Evolutionary conservation across 169 alveolate species (phyloP).

Genomic region (Babesia gibsoni): DNA sequence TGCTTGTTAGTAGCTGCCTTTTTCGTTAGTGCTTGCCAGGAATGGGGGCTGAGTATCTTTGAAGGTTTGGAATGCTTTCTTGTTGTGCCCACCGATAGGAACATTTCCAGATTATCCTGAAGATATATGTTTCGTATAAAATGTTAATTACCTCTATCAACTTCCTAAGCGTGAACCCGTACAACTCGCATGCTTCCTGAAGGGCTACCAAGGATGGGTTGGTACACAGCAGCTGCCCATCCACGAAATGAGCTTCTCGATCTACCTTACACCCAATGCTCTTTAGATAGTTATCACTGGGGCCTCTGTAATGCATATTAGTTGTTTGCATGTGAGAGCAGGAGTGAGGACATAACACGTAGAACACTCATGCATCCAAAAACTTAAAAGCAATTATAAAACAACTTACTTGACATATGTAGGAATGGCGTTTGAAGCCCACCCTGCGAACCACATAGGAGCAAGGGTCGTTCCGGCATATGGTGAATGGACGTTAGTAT

Average conservation of each 20-base stretch:
- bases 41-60: too few species aligned
- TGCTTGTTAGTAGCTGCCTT: conserved; percentile 18
- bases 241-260: conserved; percentile 75
- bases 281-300: conserved; percentile 63
- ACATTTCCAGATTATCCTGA: conserved; percentile 53
- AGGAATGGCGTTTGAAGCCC: conserved; percentile 80
- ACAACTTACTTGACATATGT: conserved; percentile 70
- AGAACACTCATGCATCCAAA: neutral
- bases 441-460: conserved; percentile 83
- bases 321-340: neutral
- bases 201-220: conserved; percentile 78
- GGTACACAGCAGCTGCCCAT: conserved; percentile 73
- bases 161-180: conserved; percentile 37
- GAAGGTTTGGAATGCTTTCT: neutral
- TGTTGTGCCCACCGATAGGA: conserved; percentile 46
- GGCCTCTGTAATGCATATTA: conserved; percentile 58
- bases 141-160: conserved; percentile 20
- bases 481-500: conserved; percentile 61
- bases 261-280: conserved; percentile 63
- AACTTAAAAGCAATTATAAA: neutral
- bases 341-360: neutral
- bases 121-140: neutral
- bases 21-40: too few species aligned
- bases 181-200: conserved; percentile 63
- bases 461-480: conserved; percentile 69